Percentiles rank a stretch among this genome's conserved stretches.
Evolutionary conservation across 257 asterid species (phyloP).

Genomic region (Plectranthus barbatus): DNA sequence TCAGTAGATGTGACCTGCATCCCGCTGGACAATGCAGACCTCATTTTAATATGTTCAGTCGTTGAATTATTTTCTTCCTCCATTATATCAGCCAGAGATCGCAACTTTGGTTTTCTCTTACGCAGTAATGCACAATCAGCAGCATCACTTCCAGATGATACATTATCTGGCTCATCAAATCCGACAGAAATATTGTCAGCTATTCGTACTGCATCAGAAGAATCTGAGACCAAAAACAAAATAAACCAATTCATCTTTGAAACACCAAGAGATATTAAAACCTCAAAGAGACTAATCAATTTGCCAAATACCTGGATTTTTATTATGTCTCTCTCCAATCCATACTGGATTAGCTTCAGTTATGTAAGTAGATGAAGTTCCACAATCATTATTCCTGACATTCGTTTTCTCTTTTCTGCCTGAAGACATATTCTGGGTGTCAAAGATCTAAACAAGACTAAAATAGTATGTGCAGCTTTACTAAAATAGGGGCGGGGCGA

Average conservation of each 20-base stretch:
- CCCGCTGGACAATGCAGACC: conserved; percentile 14
- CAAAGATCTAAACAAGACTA: background rate
- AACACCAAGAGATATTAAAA: background rate
- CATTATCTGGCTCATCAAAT: conserved; percentile 26
- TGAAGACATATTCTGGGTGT: conserved; percentile 8
- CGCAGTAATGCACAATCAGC: conserved; percentile 16
- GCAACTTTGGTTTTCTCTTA: conserved; percentile 47
- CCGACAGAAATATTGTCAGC: conserved; percentile 15
- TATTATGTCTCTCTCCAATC: background rate
- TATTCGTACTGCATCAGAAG: background rate
- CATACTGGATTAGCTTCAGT: conserved; percentile 11
- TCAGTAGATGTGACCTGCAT: conserved; percentile 19
- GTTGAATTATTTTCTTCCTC: conserved; percentile 25
- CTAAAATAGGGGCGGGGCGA: no score
- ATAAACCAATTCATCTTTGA: background rate
- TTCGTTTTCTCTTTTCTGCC: conserved; percentile 12
- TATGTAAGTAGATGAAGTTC: background rate
- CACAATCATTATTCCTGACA: background rate
- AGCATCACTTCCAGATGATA: conserved; percentile 37
- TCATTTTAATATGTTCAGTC: conserved; percentile 9
- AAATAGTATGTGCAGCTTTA: no score
- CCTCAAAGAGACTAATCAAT: background rate
- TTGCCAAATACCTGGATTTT: conserved; percentile 18
- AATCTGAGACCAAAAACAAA: conserved; percentile 9
- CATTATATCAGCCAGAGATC: conserved; percentile 57